Evolutionary conservation across 169 alveolate species (phyloP), one percentile per base, ranked within the genome.

Genomic region (Plasmodium cynomolgi): DNA sequence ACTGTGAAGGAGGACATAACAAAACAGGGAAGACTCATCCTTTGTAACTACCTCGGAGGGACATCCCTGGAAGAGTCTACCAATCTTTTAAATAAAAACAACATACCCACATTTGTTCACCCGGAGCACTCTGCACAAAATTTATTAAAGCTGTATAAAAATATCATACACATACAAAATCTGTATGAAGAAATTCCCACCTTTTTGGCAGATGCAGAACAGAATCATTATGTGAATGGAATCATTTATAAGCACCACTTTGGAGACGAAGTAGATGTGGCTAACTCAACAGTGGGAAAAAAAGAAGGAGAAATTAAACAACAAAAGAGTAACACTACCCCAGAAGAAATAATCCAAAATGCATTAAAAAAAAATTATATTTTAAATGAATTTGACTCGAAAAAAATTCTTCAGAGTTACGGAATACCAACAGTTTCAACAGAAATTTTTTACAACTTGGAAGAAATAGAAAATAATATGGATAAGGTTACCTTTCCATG

Each of bases 21-120:
- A 1, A 20, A 56, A 9, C 23, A 81, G 26, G 81, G 75, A 2
- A 71, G 20, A 31, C 26, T 81, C n/a, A 26, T 84, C 17, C 68
- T 92, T 2, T 83, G 95, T 44, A 86, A 86, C 34, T 96, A 96
- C 94, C 93, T 97, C 83, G 98, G 98, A 31, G 98, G 97, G 11
- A 81, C 84, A 33, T 96, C 95, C 26, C 96, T 97, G 23, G 96
- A 93, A 58, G 83, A 58, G 8, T 96, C 97, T 4, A 81, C 95
- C 17, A 95, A 95, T 58, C 58, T 96, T 39, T 72, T 97, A 58
- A 93, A 95, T 79, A 82, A 85, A 31, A 94, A 94, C 31, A 94
- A 94, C 75, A 91, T 97, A 50, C 97, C 97, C 8, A 93, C 96
- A 41, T 96, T 93, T 50, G 95, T 95, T 29, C 92, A 92, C 50